Base-by-base conservation (phyloP, 306 rosid species). In the Rosa chinensis region DNA sequence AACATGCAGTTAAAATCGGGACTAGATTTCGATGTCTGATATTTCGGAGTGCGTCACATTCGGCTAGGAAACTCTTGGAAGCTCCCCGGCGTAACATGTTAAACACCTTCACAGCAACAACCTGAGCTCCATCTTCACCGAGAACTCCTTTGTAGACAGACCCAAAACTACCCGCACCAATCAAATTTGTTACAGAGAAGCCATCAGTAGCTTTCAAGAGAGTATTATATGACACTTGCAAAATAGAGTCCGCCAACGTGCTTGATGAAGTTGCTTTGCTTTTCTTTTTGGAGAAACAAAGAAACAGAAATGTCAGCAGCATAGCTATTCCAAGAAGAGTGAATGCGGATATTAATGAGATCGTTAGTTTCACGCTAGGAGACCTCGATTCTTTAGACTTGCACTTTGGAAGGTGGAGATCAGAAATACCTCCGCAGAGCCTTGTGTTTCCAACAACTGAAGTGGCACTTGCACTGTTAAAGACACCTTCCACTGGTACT, bases 1-100 rank as follows among this genome's bases (percentile, higher is more conserved):
- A 72, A 50, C 76, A 50, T 72, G 76, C 76, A 32, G 76, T 72
- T 18, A 72, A 14, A 32, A 72, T 37, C 32, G 52, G 52, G 47
- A 72, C 76, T 0, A 72, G 76, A 72, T 50, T 72, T 32, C 63
- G 63, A 11, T 50, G 64, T 14, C 64, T 52, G 0, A 50, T 72
- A 50, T 18, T 72, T 35, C 61, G 17, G 44, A 50, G 39, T 9
- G 76, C 76, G 6, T 50, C 63, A 50, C 75, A 70, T 53, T 72
- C 64, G 7, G 76, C 76, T 10, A 72, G 0, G 64, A 50, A 72
- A 50, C 62, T 72, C 28, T 49, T 72, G 3, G 62, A 49, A 35
- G 76, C 62, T 49, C 62, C 76, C 5, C 10, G 9, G 61, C 25
- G 63, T 32, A 72, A 72, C 76, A 70, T 70, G 23, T 70, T 70